phyloP scores from a whole-genome alignment of 2,329 filamentous ascomycete species.

The Fragosphaeria purpurea region DNA sequence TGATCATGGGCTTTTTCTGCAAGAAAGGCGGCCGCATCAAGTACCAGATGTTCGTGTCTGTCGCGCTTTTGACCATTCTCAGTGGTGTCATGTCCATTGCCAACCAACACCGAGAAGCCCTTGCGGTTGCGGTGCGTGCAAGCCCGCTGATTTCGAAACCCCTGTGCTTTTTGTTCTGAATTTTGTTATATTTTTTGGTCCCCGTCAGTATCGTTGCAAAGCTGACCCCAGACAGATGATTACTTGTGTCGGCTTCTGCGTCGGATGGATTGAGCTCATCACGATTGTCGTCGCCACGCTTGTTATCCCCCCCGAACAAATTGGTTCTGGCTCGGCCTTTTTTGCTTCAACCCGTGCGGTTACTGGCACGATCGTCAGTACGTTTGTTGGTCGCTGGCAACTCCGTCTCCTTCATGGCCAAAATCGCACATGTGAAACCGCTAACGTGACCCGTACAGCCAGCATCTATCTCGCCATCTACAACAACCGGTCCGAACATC shows the following conservation, averaged over 20 bases:
- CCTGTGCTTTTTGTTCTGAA: neutral
- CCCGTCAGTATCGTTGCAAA: no score
- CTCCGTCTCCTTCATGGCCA: no score
- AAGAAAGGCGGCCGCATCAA: neutral
- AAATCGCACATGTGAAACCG: no score
- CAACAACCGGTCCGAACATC: conserved; percentile 2
- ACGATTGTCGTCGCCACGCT: conserved; percentile 2
- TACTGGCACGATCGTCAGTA: conserved; percentile 4
- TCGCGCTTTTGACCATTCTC: neutral
- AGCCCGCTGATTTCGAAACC: no score
- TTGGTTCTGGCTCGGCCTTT: conserved; percentile 2
- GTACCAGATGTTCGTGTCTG: neutral
- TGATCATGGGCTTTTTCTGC: conserved; percentile 3
- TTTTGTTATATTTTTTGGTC: neutral
- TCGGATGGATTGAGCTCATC: conserved; percentile 6
- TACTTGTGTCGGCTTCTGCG: conserved; percentile 2
- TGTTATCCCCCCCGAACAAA: conserved; percentile 4
- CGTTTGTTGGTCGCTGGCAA: neutral
- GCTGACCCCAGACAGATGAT: neutral
- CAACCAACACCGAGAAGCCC: conserved; percentile 2
- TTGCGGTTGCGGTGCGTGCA: neutral
- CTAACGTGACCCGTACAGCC: neutral
- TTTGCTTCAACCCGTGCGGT: conserved; percentile 3
- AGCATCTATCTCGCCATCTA: conserved; percentile 5
- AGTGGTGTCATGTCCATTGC: conserved; percentile 4